Base-by-base conservation (phyloP, 2,329 filamentous ascomycete genomes). In the Metarhizium rileyi region DNA sequence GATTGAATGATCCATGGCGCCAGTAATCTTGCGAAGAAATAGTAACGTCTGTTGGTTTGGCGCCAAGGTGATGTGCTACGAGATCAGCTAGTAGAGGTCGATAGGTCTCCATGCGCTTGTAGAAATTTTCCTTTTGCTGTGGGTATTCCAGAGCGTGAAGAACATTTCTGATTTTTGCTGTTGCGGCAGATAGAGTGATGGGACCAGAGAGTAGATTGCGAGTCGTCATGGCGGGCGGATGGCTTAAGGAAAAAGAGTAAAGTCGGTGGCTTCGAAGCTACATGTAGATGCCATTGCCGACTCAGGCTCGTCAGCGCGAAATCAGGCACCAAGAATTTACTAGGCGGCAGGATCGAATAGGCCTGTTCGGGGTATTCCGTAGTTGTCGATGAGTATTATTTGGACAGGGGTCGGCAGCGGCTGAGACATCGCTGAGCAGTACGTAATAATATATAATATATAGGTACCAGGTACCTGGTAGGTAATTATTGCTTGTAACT, bases 1-100 rank as follows among this genome's bases (percentile, higher is more conserved):
- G 54, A 49, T 67, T 68, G 47, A 66, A 67, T 43, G 28, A 60
- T 49, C 64, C 63, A 64, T 28, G 44, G 12, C 44, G 48, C 54
- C 50, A 55, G 28, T 36, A 50, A 9, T 52, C 49, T 47, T 54
- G 52, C 9, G 48, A 33, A 42, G 54, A 54, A 22, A 55, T 44
- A 22, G 36, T n/a, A 42, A 55, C 23, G 0, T 45, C 53, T 2
- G 44, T 26, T 0, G 22, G 35, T 1, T 41, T 55, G 14, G 45
- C 55, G 23, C 50, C 46, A 28, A 49, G 46, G 46, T 52, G 46
- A 52, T 52, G 44, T 35, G 46, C 50, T 22, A 50, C 46, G 18
- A 42, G 26, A 42, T 20, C 27, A 6, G 38, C 36, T 9, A 40
- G 45, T 18, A 26, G 33, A 40, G 45, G 23, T 41, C 3, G 23